Base-by-base conservation (phyloP, 2,329 filamentous ascomycete genomes). In the Aspergillus spinulosporus region DNA sequence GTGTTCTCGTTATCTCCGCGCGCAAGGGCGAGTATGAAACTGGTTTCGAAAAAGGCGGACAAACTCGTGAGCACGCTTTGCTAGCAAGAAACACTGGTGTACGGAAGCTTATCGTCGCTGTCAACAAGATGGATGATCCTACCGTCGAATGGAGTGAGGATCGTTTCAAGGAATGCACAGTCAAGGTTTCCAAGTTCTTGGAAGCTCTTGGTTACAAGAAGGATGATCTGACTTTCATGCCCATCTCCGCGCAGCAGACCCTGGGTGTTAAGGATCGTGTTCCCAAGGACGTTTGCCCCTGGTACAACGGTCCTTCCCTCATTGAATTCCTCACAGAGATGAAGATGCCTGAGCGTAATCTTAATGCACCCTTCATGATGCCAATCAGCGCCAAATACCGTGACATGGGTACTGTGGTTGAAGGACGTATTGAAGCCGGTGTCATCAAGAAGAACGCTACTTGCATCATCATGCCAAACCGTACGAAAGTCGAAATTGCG, bases 311-410 rank as follows among this genome's bases (percentile, higher is more conserved):
- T 0, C 93, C 93, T 7, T 94, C 92, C 15, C 84, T 99, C 46
- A 86, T 99, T 15, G 93, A 97, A 75, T 97, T 93, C 76, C 85
- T 99, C n/a, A 93, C 97, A 72, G 81, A 84, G 71, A 97, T 97
- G 90, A 86, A 88, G 68, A 86, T 93, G 9, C 84, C 97, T 39
- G 93, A 99, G 74, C 90, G 94, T 67, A 99, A 97, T 81, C 78
- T 97, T 67, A 96, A 96, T 67, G 94, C 94, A 1, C 93, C 94
- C 6, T 97, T 99, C 82, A 97, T 99, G 94, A 97, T 99, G 92
- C 90, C 94, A 6, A 83, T 99, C 62, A 90, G 89, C 62, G 91
- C 90, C 76, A 99, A 99, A 78, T 99, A 97, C 80, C 86, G 89
- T 67, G 95, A 99, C 72, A 88, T 99, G 83, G 94, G 94, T 68